Evolutionary conservation across 2,329 filamentous ascomycete genomes (phyloP), one percentile per base, ranked within the genome.

Genomic region (Zymoseptoria pseudotritici): DNA sequence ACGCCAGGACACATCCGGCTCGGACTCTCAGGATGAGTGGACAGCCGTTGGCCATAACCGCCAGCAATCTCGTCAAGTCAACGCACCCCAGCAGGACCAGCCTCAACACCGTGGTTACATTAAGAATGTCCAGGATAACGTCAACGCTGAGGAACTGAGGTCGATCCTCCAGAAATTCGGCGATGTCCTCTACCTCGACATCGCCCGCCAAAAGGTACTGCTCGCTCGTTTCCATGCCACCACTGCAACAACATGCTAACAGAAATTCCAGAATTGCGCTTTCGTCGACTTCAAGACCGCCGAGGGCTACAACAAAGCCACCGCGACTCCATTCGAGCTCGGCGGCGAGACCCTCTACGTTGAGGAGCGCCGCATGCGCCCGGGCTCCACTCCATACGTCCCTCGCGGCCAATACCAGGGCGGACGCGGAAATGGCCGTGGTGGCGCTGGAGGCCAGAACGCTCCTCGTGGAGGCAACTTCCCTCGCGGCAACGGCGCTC

Each of bases 51-150:
- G 88, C 59, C 89, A 96, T 75, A 88, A 88, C 69, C 94, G 94
- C 81, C 87, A 90, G 72, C 90, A 94, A 74, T 87, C 86, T 70
- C 86, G 90, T 64, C 68, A 70, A 57, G 61, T 63, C 50, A 65
- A 63, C 56, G 86, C 58, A 80, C 85, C 67, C 80, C 85, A 58
- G 80, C 79, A 55, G 75, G 88, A 92, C 63, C 85, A 85, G 58
- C 83, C 91, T 66, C 88, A 93, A 64, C 85, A 85, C 63, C 84
- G 91, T 67, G 94, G 89, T 20, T 97, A 97, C 76, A 91, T 99
- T 76, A 96, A 96, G 81, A 96, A 93, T 69, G 93, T 97, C 55
- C 93, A 87, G 55, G 91, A 96, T 36, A 92, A 91, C 77, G 87
- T 99, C 56, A 84, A 90, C 72, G 83, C 86, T 13, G 83, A 85